Evolutionary conservation across 2,329 filamentous ascomycete genomes (phyloP).

Genomic region (Chrysosporium keratinophilum): DNA sequence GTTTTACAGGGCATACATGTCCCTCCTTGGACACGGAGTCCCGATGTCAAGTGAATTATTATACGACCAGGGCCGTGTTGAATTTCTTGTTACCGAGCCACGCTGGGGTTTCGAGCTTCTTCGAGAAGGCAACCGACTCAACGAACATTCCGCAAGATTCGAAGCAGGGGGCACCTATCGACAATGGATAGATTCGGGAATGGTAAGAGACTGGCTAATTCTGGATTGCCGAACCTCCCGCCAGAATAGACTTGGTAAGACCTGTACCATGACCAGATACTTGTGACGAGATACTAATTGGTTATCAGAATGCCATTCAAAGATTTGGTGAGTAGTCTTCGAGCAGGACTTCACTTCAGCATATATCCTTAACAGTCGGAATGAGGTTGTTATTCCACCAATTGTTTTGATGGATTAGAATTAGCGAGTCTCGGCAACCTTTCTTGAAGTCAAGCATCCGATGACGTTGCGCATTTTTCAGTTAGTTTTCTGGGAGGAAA

Average conservation of each 20-base stretch:
- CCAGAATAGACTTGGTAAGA: conserved; percentile 2
- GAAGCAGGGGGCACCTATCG: conserved; percentile 11
- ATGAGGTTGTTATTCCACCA: no score
- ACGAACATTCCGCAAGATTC: conserved; percentile 16
- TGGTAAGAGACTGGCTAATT: conserved; percentile 17
- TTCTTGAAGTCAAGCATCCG: no score
- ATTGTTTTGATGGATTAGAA: no score
- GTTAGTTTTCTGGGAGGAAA: no score
- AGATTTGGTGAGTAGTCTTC: no score
- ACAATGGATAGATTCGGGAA: conserved; percentile 14
- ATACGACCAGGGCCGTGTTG: conserved; percentile 12
- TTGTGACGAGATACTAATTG: no score
- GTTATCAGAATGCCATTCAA: no score
- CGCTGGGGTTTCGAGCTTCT: conserved; percentile 18
- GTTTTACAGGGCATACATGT: conserved; percentile 1
- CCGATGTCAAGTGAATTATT: conserved; percentile 14
- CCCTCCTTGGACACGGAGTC: neutral
- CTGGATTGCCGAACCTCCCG: conserved; percentile 15
- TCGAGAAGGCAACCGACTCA: conserved; percentile 16
- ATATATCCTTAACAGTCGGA: no score
- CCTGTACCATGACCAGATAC: neutral
- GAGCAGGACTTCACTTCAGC: no score
- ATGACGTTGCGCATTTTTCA: no score
- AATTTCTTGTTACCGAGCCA: conserved; percentile 14
- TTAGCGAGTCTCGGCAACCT: no score